phyloP scores from a whole-genome alignment of 495 filamentous ascomycete genomes.

The Penicillium riverlandense region DNA sequence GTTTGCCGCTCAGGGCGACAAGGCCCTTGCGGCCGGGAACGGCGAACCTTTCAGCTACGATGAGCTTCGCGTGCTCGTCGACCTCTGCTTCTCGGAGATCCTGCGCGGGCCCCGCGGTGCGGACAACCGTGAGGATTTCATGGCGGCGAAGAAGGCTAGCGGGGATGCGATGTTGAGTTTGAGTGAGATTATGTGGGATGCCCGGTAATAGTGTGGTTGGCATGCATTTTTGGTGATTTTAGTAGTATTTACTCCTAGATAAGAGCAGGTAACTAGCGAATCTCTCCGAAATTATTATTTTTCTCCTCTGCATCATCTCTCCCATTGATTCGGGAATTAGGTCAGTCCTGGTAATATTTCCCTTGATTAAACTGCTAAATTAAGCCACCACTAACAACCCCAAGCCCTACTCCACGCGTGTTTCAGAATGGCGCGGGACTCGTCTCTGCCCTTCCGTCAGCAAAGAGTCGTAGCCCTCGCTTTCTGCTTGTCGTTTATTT shows the following conservation, averaged over 20 bases:
- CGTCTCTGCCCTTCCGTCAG: constrained; percentile 16
- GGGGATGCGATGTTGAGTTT: constrained; percentile 67
- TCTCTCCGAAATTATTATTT: too few relatives aligned
- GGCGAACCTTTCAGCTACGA: constrained; percentile 64
- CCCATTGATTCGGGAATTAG: too few relatives aligned
- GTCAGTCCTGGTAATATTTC: too few relatives aligned
- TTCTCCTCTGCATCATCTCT: too few relatives aligned
- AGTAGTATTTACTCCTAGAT: too few relatives aligned
- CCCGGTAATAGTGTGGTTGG: constrained; percentile 17
- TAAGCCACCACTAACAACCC: too few relatives aligned
- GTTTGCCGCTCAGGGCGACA: constrained; percentile 26
- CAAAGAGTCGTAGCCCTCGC: constrained; percentile 3
- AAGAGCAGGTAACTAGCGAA: too few relatives aligned
- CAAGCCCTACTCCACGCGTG: constrained; percentile 15
- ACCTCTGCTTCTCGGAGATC: constrained; percentile 81
- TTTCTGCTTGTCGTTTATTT: neutral
- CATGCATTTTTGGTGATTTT: too few relatives aligned
- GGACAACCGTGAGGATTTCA: constrained; percentile 64
- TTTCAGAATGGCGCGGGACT: constrained; percentile 22
- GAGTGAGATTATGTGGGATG: constrained; percentile 75
- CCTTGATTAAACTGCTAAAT: too few relatives aligned
- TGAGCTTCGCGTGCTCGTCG: constrained; percentile 74
- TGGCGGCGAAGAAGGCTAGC: constrained; percentile 65
- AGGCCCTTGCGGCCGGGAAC: constrained; percentile 31
- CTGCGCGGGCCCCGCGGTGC: constrained; percentile 47